Conservation (phyloP, 2,329 filamentous ascomycete genomes). For the Nemania abortiva region DNA sequence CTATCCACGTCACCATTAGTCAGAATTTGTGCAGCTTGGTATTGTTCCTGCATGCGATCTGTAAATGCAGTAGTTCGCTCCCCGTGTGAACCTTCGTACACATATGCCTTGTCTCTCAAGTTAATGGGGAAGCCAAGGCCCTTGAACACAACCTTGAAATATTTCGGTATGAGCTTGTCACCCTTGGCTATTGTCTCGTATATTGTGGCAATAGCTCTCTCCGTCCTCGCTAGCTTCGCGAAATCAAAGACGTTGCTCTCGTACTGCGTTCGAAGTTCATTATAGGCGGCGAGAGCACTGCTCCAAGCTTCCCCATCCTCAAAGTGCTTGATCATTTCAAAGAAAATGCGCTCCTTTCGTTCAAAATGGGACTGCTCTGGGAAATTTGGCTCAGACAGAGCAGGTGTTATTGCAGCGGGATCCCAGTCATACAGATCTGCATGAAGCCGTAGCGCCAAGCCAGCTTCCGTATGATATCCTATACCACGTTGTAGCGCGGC, state of each 20-base stretch:
- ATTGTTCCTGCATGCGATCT: slow-evolving; percentile 91
- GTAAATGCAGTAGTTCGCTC: slow-evolving; percentile 86
- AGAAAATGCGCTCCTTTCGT: slow-evolving; percentile 90
- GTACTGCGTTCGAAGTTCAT: slow-evolving; percentile 91
- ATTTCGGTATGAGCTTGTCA: slow-evolving; percentile 81
- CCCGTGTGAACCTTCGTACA: slow-evolving; percentile 84
- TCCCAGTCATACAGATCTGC: slow-evolving; percentile 96
- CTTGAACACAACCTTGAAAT: slow-evolving; percentile 91
- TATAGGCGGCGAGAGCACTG: slow-evolving; percentile 86
- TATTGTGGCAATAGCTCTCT: slow-evolving; percentile 90
- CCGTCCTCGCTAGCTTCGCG: slow-evolving; percentile 86
- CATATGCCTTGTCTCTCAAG: slow-evolving; percentile 89
- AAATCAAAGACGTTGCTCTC: slow-evolving; percentile 92
- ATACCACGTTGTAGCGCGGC: slow-evolving; percentile 80
- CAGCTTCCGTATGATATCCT: slow-evolving; percentile 87
- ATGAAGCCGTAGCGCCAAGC: slow-evolving; percentile 87
- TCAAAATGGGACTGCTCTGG: slow-evolving; percentile 90
- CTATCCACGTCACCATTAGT: slow-evolving; percentile 75
- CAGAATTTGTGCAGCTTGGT: slow-evolving; percentile 86
- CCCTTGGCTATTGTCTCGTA: slow-evolving; percentile 90
- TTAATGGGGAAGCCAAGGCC: slow-evolving; percentile 87
- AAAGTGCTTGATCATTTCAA: slow-evolving; percentile 93
- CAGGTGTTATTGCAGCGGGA: slow-evolving; percentile 72
- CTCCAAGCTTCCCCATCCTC: slow-evolving; percentile 96
- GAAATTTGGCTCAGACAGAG: slow-evolving; percentile 79